Conservation (phyloP, 495 filamentous ascomycete genomes). For the Entonaema liquescens region DNA sequence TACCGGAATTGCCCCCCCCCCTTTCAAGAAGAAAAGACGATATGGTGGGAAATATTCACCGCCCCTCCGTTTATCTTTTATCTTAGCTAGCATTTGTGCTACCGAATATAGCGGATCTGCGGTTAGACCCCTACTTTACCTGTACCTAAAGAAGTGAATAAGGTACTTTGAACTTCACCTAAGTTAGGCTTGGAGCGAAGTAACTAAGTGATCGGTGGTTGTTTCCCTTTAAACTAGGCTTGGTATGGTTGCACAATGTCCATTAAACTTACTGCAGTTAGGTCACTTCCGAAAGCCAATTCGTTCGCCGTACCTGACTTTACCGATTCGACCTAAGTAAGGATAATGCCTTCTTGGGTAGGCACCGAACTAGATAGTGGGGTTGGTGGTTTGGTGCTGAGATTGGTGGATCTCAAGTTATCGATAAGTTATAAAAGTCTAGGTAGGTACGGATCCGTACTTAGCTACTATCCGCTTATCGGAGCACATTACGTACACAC, state of each 20-base stretch:
- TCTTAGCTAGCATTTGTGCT: conserved; percentile 1
- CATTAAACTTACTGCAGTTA: conserved; percentile 5
- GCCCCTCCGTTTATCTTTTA: conserved; percentile 31
- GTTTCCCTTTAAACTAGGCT: conserved; percentile 1
- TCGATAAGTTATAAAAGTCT: conserved; percentile 6
- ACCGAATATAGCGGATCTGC: neutral
- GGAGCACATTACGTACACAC: conserved; percentile 6
- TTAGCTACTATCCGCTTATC: conserved; percentile 20
- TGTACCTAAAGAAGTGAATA: neutral
- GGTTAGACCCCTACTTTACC: neutral
- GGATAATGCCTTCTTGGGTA: conserved; percentile 11
- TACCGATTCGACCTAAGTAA: conserved; percentile 1
- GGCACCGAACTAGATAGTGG: conserved; percentile 21
- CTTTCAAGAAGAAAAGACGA: conserved; percentile 3
- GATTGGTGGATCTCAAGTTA: conserved; percentile 18
- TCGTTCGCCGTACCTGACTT: neutral
- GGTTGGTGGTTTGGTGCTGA: conserved; percentile 6
- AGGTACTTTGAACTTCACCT: neutral
- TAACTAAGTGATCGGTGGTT: conserved; percentile 1
- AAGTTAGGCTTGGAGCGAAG: neutral
- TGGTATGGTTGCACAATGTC: neutral
- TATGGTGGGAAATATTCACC: conserved; percentile 22
- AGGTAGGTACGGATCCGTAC: too few species aligned
- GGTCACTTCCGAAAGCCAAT: neutral
- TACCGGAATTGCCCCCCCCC: neutral